Conservation (phyloP, 306 rosid genomes). For the Ormosia semicastrata region DNA sequence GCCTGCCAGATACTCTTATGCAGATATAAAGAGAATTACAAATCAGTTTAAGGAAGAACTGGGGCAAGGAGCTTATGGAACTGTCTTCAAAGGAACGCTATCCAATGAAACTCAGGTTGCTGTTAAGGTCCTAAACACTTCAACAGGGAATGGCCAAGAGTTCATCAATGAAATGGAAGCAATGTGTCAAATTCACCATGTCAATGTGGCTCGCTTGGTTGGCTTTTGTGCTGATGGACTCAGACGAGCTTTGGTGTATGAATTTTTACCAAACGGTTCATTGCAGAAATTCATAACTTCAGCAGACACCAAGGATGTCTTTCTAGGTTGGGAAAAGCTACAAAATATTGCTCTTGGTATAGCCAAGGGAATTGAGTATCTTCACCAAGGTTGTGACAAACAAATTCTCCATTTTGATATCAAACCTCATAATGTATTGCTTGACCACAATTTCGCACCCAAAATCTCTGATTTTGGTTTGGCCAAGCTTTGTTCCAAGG, state of each 20-base stretch:
- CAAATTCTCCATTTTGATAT: conserved; percentile 37
- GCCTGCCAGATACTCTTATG: conserved; percentile 33
- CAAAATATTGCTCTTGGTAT: conserved; percentile 25
- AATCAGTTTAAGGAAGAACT: conserved; percentile 33
- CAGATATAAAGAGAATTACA: conserved; percentile 36
- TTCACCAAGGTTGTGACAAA: conserved; percentile 41
- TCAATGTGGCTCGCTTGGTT: conserved; percentile 37
- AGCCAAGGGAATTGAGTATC: conserved; percentile 36
- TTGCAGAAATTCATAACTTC: conserved; percentile 34
- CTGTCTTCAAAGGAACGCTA: conserved; percentile 30
- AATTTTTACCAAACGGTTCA: conserved; percentile 33
- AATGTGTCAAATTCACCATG: conserved; percentile 39
- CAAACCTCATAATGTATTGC: conserved; percentile 13
- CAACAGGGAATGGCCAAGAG: conserved; percentile 35
- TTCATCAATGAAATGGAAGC: conserved; percentile 46
- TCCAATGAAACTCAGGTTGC: conserved; percentile 26
- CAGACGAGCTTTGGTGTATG: conserved; percentile 32
- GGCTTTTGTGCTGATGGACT: conserved; percentile 38
- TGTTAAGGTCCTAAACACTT: conserved; percentile 25
- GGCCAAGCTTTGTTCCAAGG: conserved; percentile 24
- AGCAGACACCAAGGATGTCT: not conserved
- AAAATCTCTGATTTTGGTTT: conserved; percentile 29
- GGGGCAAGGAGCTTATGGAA: conserved; percentile 33
- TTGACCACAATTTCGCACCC: not conserved
- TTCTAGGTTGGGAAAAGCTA: conserved; percentile 36